These are phyloP conservation scores for Lentinula novae-zelandiae DNA, from an alignment of 1,284 basidiomycete genomes.

Conservation along the genomic window DNA sequence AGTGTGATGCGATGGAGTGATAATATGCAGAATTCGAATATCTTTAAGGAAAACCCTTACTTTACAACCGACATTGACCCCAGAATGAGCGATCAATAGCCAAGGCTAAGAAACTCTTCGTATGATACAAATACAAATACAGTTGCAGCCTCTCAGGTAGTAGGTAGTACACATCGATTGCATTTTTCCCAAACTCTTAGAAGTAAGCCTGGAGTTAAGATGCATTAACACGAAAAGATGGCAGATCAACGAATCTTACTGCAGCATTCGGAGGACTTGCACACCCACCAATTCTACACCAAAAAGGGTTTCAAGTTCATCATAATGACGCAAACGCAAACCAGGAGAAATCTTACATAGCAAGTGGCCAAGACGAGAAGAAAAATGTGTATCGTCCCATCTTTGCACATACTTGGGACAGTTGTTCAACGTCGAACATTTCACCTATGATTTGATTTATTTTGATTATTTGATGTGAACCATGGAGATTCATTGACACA, in stretches of 20 bases:
- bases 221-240: background rate
- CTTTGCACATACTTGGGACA: constrained; percentile 53
- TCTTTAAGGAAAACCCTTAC: too few species aligned
- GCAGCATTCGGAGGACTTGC: constrained; percentile 70
- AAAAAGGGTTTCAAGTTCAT: background rate
- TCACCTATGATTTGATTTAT: constrained; percentile 39
- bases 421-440: constrained; percentile 64
- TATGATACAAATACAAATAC: too few species aligned
- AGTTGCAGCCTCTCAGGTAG: too few species aligned
- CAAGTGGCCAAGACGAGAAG: constrained; percentile 70
- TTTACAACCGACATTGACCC: too few species aligned
- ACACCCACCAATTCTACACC: constrained; percentile 53
- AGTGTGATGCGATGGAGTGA: too few species aligned
- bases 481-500: constrained; percentile 19
- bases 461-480: background rate
- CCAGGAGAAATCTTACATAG: constrained; percentile 45
- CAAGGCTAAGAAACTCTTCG: too few species aligned
- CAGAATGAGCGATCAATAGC: too few species aligned
- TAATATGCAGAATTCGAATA: too few species aligned
- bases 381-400: constrained; percentile 66
- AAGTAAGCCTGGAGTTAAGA: constrained; percentile 10
- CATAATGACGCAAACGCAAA: background rate
- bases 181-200: background rate
- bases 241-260: constrained; percentile 33
- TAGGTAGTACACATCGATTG: too few species aligned